Evolutionary conservation across 805 yeast species (phyloP), one percentile per base, ranked within the genome.

Genomic region (Zygosaccharomyces gambellarensis): DNA sequence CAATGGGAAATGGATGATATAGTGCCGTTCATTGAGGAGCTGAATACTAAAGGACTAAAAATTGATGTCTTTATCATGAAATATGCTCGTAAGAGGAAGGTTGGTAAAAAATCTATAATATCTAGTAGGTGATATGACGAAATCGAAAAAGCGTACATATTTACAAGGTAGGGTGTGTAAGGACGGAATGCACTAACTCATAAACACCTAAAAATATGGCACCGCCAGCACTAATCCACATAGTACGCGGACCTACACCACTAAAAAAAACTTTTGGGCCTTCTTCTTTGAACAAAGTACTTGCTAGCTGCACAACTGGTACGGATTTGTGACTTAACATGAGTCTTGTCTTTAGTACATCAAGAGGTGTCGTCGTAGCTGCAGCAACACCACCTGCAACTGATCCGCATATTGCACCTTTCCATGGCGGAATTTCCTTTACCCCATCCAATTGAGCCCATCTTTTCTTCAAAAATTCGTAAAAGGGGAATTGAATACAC

Each of bases 151-250:
- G 17, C 11, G 38, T 23, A 31, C 29, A 23, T 54, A 50, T 53
- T 53, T 50, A 52, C 58, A 48, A 31, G 45, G 50, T 30, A 12
- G 39, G 51, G 30, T 40, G 43, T 34, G 58, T 38, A 38, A 74
- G 62, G n/a, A 63, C 54, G 8, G 74, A 62, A 54, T 73, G 75
- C 9, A 81, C 85, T 21, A 83, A 67, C 68, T 95, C 99, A 63
- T 94, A 94, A 48, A 88, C 87, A 4, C 99, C 99, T 49, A 94
- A 73, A 72, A 95, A 94, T 14, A 95, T 90, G 14, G 98, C 97
- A 27, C 99, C 99, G 19, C 99, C 99, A 4, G 95, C 94, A 70
- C 95, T 84, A 49, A 94, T 92, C 99, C 99, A 94, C 80, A 87
- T 75, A 0, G 97, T 90, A 65, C 99, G 77, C 4, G 99, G 98